Conservation (phyloP, 768 basidiomycete genomes). For the Filobasidium floriforme region DNA sequence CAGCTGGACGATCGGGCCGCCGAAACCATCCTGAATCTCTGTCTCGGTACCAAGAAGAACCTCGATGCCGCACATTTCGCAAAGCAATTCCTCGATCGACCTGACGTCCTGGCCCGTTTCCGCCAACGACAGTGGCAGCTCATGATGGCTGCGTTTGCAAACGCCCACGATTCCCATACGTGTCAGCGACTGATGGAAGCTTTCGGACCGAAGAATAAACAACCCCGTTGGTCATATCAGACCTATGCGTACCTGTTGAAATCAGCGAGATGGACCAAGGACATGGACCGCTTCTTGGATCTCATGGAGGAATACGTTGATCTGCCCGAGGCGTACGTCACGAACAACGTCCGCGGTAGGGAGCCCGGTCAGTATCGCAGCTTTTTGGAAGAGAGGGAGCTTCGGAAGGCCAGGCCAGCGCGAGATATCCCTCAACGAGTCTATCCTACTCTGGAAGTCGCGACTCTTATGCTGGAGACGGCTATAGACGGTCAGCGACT, state of each 20-base stretch:
- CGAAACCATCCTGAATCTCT: constrained; percentile 28
- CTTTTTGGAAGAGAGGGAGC: neutral
- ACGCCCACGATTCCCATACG: constrained; percentile 25
- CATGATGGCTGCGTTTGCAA: constrained; percentile 26
- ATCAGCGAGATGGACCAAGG: constrained; percentile 31
- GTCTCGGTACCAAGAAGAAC: constrained; percentile 19
- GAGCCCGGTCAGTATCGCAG: neutral
- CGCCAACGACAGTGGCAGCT: constrained; percentile 10
- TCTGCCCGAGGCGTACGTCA: neutral
- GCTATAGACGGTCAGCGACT: constrained; percentile 2
- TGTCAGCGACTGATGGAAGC: constrained; percentile 27
- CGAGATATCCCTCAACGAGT: neutral
- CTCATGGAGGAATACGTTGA: constrained; percentile 12
- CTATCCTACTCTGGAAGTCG: constrained; percentile 6
- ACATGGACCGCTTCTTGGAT: constrained; percentile 28
- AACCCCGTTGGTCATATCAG: constrained; percentile 23
- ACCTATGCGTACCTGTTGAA: constrained; percentile 29
- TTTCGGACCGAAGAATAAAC: constrained; percentile 20
- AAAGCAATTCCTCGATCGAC: constrained; percentile 23
- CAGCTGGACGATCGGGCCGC: constrained; percentile 27
- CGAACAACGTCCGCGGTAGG: neutral
- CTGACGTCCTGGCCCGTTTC: constrained; percentile 10
- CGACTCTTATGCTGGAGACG: constrained; percentile 12
- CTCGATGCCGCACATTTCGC: constrained; percentile 30
- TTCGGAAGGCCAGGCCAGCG: neutral